Conservation (phyloP, 495 filamentous ascomycete genomes). For the Evernia prunastri region DNA sequence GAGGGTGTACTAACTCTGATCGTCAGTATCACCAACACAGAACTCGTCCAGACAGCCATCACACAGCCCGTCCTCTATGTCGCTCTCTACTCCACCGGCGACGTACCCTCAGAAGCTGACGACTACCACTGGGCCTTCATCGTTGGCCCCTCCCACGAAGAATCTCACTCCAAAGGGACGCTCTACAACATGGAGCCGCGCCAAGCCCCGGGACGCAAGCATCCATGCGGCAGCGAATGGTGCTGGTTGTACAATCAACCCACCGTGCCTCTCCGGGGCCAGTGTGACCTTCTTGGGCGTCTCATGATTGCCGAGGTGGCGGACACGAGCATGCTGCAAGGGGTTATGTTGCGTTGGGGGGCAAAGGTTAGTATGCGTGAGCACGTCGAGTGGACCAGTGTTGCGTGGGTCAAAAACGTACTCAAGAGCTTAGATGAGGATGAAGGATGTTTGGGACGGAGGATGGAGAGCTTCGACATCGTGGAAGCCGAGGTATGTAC, state of each 20-base stretch:
- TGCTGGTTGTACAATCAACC: neutral
- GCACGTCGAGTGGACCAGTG: neutral
- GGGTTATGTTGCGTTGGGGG: neutral
- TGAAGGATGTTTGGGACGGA: neutral
- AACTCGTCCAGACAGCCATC: neutral
- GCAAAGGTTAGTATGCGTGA: neutral
- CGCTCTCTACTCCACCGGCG: neutral
- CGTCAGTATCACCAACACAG: neutral
- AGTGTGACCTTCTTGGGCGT: neutral
- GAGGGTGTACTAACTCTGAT: neutral
- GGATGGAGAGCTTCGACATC: neutral
- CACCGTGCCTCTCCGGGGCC: neutral
- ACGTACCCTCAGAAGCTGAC: neutral
- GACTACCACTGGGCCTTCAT: constrained; percentile 7
- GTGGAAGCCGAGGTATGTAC: constrained; percentile 1
- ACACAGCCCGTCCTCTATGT: neutral
- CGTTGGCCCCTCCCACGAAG: constrained; percentile 2
- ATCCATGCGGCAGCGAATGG: neutral
- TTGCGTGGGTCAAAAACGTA: neutral
- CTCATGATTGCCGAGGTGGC: constrained; percentile 3
- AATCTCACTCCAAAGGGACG: neutral
- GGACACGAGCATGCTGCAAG: neutral
- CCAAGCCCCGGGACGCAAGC: neutral
- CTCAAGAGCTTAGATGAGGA: neutral
- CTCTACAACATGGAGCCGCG: constrained; percentile 1